Percentiles rank a stretch among this genome's conserved stretches.
These are phyloP conservation scores for Vigna radiata DNA, from an alignment of 306 rosid species.

Conservation along the genomic window DNA sequence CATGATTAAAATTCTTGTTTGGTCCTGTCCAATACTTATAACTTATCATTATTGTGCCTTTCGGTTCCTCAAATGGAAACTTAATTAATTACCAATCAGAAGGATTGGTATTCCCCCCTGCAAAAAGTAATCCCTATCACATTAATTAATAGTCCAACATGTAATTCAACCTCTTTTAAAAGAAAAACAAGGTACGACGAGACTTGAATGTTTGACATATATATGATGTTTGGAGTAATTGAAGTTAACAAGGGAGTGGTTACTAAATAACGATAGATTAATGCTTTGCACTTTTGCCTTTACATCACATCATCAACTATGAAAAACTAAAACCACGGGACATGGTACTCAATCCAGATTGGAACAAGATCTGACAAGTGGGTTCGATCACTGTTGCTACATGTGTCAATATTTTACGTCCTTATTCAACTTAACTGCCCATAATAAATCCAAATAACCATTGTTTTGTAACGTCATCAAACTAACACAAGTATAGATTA, in stretches of 20 bases:
- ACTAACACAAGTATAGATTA: background rate
- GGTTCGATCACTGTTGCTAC: background rate
- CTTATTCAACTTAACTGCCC: slow-evolving; percentile 22
- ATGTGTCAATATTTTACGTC: background rate
- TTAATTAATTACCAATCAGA: slow-evolving; percentile 35
- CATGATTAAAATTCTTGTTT: slow-evolving; percentile 39
- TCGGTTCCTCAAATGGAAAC: slow-evolving; percentile 45
- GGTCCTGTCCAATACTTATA: slow-evolving; percentile 29
- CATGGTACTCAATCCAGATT: slow-evolving; percentile 20
- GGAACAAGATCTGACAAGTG: slow-evolving; percentile 33
- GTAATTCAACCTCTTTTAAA: slow-evolving; percentile 1
- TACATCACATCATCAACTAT: slow-evolving; percentile 14
- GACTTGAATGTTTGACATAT: slow-evolving; percentile 1
- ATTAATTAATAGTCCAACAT: slow-evolving; percentile 35
- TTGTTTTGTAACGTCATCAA: slow-evolving; percentile 16
- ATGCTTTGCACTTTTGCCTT: background rate
- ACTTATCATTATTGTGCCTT: slow-evolving; percentile 33
- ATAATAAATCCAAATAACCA: slow-evolving; percentile 19
- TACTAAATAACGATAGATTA: background rate
- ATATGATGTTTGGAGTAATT: background rate
- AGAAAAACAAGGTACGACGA: slow-evolving; percentile 29
- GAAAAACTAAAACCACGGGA: slow-evolving; percentile 33
- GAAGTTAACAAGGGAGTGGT: slow-evolving; percentile 3
- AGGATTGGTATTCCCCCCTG: slow-evolving; percentile 9
- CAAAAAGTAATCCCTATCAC: slow-evolving; percentile 1